phyloP scores from a whole-genome alignment of 2,329 filamentous ascomycete genomes.

The Biscogniauxia sp. region DNA sequence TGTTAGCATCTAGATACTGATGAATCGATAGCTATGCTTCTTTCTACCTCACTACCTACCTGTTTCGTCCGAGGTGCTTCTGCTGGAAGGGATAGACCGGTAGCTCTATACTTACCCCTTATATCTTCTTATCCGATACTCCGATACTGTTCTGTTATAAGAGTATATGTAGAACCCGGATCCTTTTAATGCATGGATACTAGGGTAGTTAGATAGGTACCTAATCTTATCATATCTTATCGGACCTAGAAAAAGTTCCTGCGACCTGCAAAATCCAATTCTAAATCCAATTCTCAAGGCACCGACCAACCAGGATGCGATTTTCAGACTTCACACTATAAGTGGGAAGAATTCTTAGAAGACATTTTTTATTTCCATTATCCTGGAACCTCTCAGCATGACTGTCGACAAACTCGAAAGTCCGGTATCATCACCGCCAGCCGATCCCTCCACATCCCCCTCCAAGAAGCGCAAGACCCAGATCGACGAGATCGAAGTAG shows the following conservation, averaged over 20 bases:
- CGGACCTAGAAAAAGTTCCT: conserved; percentile 32
- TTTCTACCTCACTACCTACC: no score
- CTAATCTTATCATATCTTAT: conserved; percentile 29
- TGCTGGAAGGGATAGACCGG: no score
- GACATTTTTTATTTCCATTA: neutral
- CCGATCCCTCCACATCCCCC: conserved; percentile 19
- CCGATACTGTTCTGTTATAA: no score
- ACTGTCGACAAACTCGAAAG: conserved; percentile 13
- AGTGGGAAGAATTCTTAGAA: neutral
- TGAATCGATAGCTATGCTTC: no score
- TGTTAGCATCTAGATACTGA: no score
- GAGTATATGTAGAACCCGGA: neutral
- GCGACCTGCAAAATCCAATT: conserved; percentile 2
- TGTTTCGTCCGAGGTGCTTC: neutral
- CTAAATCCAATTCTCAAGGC: no score
- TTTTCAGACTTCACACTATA: neutral
- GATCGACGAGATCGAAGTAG: conserved; percentile 79
- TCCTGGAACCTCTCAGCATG: conserved; percentile 9
- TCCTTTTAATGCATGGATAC: neutral
- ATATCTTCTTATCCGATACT: neutral
- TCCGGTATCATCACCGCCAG: conserved; percentile 10
- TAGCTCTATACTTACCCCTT: no score
- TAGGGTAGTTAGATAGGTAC: conserved; percentile 3
- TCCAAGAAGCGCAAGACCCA: conserved; percentile 71
- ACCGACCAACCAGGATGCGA: no score